Evolutionary conservation across 371 early-diverging fungal genomes (phyloP), one percentile per base, ranked within the genome.

Genomic region (Mucor circinelloides): DNA sequence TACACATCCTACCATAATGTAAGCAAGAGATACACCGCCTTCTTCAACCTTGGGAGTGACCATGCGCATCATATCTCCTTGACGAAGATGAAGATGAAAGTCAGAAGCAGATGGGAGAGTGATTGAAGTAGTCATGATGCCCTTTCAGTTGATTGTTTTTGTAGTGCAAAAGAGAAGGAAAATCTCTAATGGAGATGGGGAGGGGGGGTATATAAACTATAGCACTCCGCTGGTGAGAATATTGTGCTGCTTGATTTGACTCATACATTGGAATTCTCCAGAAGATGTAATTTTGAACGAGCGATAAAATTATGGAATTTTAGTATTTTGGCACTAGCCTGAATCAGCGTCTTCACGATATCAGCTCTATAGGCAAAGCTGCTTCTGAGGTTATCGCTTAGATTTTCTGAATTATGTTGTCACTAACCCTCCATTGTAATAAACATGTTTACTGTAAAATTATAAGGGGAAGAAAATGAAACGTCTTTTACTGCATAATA

Each of bases 11-110:
- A 94, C 96, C 98, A 98, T 98, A 56, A 97, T 94, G 61, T 93
- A 93, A 23, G 93, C 96, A 21, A 94, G 85, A n/a, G 90, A 85
- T 48, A 95, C 91, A 65, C 99, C 98, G 48, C 94, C 94, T 66
- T 86, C 84, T 60, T 80, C 78, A 13, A 97, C 87, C 63, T 85
- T 81, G 27, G 95, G 95, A 15, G 95, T 93, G 21, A 97, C 94
- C 77, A 90, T 86, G 58, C 88, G 81, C 95, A 97, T 96, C 83
- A 99, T 91, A 36, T 88, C 90, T 60, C 93, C 97, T 79, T 95
- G 95, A 38, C 99, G 92, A 69, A 97, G 82, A 71, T 98, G 99
- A 67, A 92, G 82, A 82, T 98, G 99, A 77, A 98, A 93, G 81
- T 98, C 99, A 68, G 91, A 88, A 28, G 92, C 93, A 66, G 84